phyloP scores from a whole-genome alignment of 352 stramenopile species.

The Phytophthora lateralis region DNA sequence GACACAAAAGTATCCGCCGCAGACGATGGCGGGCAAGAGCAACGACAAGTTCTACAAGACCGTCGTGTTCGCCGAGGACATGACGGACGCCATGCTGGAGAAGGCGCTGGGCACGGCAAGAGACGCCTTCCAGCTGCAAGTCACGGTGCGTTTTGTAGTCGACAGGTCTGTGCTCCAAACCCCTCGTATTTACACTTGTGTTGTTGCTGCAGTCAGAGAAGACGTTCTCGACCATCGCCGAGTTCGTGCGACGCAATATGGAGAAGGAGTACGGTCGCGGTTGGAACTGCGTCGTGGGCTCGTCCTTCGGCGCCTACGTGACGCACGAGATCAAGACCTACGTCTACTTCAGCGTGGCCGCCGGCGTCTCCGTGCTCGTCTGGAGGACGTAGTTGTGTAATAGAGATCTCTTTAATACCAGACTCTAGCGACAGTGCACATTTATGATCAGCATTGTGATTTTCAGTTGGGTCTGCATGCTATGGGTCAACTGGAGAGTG shows the following conservation, averaged over 20 bases:
- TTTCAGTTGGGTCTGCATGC: no score
- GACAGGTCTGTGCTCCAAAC: not conserved
- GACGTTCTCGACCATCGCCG: constrained; percentile 92
- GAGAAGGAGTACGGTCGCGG: constrained; percentile 92
- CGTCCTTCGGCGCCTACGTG: constrained; percentile 93
- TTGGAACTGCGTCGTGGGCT: constrained; percentile 94
- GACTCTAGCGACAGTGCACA: no score
- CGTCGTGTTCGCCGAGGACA: constrained; percentile 94
- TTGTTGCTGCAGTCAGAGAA: constrained; percentile 73
- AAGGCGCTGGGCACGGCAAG: constrained; percentile 89
- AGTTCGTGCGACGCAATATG: constrained; percentile 92
- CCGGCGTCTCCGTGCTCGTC: constrained; percentile 91
- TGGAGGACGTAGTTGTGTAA: constrained; percentile 85
- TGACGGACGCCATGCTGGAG: constrained; percentile 94
- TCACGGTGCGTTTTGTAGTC: constrained; percentile 50
- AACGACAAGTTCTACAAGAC: constrained; percentile 91
- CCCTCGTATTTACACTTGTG: not conserved
- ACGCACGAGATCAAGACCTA: constrained; percentile 97
- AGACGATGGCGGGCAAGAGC: constrained; percentile 64
- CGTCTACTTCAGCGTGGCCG: constrained; percentile 94
- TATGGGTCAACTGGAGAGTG: no score
- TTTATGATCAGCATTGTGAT: no score
- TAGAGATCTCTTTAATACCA: not conserved
- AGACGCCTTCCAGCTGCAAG: constrained; percentile 92
- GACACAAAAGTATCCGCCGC: not conserved